Base-by-base conservation (phyloP, 2,329 filamentous ascomycete genomes). In the Pestalotiopsis sp. region DNA sequence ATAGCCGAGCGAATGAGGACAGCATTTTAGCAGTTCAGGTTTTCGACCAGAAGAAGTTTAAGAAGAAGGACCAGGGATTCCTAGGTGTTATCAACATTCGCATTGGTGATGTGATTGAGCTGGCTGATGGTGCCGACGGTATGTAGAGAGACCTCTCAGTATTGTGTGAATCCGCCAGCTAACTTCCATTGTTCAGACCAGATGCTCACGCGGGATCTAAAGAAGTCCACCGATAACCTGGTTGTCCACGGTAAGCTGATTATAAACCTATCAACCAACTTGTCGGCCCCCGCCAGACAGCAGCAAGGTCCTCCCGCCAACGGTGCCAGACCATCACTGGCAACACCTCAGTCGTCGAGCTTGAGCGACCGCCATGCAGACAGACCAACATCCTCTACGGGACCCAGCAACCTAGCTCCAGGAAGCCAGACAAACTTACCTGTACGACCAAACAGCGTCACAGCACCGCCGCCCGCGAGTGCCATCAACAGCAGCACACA, bases 11-110 rank as follows among this genome's bases (percentile, higher is more conserved):
- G 70, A 96, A 92, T 70, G 96, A 99, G 80, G 95, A 97, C 77
- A 97, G 95, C 80, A 98, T 99, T 77, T 87, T 99, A 62, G 96
- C 96, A 7, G 95, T 99, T 61, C 96, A 99, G 80, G 97, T 99
- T 67, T 99, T 99, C 79, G 96, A 99, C 82, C 96, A 99, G 83
- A 98, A 98, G 86, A 99, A 99, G 84, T 99, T 99, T 85, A 99
- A 99, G 87, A 99, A 99, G 90, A 99, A 98, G 94, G 96, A 99
- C 76, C 96, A 99, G 80, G 96, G 96, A 9, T 99, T 99, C 79
- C 87, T 99, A 6, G 96, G 96, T 68, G 96, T 99, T 67, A 98
- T 99, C 78, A 99, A 99, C 80, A 92, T 99, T 75, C 92, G 95
- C 69, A 92, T 99, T 74, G 96, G 96, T 75, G 95, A 97, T 86